Evolutionary conservation across 2,329 filamentous ascomycete species (phyloP), one percentile per base, ranked within the genome.

Genomic region (Polychaeton citri): DNA sequence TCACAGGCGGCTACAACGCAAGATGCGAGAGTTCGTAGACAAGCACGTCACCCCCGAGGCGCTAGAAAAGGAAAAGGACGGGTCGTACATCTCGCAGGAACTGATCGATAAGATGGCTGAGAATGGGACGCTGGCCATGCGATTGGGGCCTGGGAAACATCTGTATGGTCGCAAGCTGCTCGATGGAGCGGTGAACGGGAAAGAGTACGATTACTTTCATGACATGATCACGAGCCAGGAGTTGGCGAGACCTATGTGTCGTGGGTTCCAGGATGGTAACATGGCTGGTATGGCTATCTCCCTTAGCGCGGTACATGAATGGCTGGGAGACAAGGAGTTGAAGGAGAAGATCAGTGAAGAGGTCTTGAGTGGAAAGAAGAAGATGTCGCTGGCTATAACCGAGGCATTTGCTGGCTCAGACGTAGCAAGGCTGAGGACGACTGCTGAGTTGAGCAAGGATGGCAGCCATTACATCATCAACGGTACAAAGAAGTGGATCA

Each of bases 191-290:
- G 69, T 86, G 37, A 73, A 81, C 52, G 81, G 81, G 34, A 75
- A 85, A 57, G 79, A 87, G 43, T 92, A 87, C 49, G 83, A 92
- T 57, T 87, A 86, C 59, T 83, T 92, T 60, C 83, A 90, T 57
- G 84, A 90, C 55, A 56, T 90, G 54, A 74, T 92, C 44, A 65
- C 81, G 35, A 64, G 68, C 6, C 84, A 92, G 60, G 85, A 92
- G 60, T 62, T 82, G 45, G 68, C 71, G 1, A 70, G 85, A 20
- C 65, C 73, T 5, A 83, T 80, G 55, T 76, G 80, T 19, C 82
- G 85, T 48, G 85, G 82, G 1, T 90, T 87, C 60, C 76, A 82
- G 55, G 83, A 90, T 55, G 83, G 81, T 5, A 84, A 83, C 59
- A 73, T 88, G 71, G 79, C 82, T 2, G 84, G 85, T 35, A 85